These are phyloP conservation scores for Melaleuca quinquenervia DNA, from an alignment of 345 rosid species.

Conservation along the genomic window DNA sequence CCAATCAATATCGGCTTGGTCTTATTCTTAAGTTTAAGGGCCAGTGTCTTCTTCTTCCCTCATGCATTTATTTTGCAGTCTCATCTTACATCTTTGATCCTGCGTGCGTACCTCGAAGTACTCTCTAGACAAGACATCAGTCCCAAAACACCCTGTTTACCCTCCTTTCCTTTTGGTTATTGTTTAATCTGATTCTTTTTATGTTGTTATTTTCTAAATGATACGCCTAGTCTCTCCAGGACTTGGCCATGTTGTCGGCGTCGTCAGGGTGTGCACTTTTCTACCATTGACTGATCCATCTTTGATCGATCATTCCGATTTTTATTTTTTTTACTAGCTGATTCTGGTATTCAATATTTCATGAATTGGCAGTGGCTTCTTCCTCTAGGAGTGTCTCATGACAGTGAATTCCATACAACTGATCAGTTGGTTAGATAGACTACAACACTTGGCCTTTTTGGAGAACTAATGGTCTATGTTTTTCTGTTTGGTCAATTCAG, in stretches of 20 bases:
- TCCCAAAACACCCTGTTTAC: too few species aligned
- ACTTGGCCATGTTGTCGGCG: not conserved
- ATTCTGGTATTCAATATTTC: not conserved
- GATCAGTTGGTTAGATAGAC: too few species aligned
- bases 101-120: too few species aligned
- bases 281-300: not conserved
- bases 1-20: not conserved
- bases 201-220: not conserved
- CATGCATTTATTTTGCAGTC: too few species aligned
- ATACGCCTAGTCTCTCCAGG: not conserved
- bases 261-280: not conserved
- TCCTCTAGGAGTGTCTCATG: not conserved
- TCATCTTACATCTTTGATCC: too few species aligned
- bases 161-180: not conserved
- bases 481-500: too few species aligned
- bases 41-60: not conserved
- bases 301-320: not conserved
- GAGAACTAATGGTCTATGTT: too few species aligned
- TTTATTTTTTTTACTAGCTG: not conserved
- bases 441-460: too few species aligned
- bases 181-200: not conserved
- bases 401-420: not conserved
- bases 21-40: too few species aligned
- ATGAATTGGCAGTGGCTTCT: not conserved
- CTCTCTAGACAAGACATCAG: too few species aligned